Conservation (phyloP, 129 eudicot species). For the Centrapalus pauciflorus region DNA sequence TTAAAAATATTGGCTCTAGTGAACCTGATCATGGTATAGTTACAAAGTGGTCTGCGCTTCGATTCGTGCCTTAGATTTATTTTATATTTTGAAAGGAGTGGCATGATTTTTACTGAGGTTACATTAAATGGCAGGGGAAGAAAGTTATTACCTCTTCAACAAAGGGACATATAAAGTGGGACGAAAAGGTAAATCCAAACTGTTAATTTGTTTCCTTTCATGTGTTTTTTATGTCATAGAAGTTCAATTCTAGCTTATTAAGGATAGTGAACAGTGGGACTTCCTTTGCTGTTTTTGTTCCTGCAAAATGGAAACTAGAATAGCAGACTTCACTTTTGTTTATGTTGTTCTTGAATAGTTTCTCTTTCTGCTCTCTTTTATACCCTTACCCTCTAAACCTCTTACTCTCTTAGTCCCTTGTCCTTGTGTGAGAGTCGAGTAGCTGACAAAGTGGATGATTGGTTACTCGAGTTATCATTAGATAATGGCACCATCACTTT, state of each 20-base stretch:
- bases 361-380: background rate
- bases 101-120: slow-evolving; percentile 21
- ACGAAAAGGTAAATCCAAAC: slow-evolving; percentile 56
- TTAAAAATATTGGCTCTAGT: background rate
- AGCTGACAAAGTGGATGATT: background rate
- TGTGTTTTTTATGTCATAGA: background rate
- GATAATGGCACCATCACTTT: background rate
- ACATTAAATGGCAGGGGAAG: slow-evolving; percentile 61
- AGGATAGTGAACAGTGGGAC: background rate
- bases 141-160: slow-evolving; percentile 59
- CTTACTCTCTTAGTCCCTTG: background rate
- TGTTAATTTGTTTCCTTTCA: background rate
- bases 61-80: background rate
- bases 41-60: background rate
- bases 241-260: background rate
- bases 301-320: background rate
- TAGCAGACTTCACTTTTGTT: background rate
- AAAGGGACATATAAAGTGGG: slow-evolving; percentile 92
- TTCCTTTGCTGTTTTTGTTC: background rate
- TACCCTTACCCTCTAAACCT: too few relatives aligned
- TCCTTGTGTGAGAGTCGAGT: background rate
- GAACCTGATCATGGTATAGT: background rate
- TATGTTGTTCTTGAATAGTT: background rate
- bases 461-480: background rate
- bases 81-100: background rate